These are phyloP conservation scores for Cryomyces minteri DNA, from an alignment of 495 filamentous ascomycete genomes.

Conservation along the genomic window DNA sequence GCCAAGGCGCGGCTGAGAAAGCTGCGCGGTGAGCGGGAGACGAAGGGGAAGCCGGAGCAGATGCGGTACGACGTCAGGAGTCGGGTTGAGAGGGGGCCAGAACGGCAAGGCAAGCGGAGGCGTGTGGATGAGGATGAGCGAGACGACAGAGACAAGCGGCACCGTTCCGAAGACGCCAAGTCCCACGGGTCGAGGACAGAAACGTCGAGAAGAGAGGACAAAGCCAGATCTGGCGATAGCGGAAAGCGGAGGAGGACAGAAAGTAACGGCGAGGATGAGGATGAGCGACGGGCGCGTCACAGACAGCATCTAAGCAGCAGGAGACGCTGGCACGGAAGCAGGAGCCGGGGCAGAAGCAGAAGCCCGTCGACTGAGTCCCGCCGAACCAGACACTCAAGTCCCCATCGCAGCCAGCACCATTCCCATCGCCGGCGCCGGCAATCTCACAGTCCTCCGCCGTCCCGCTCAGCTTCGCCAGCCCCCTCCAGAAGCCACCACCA, in stretches of 20 bases:
- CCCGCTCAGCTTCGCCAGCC: neutral
- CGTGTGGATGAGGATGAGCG: constrained; percentile 1
- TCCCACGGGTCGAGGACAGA: neutral
- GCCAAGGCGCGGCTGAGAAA: constrained; percentile 35
- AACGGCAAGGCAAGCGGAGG: constrained; percentile 12
- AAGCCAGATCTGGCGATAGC: too few species aligned
- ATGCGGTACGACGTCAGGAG: constrained; percentile 16
- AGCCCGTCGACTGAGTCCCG: neutral
- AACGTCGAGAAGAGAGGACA: neutral
- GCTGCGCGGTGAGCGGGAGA: constrained; percentile 15
- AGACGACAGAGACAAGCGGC: neutral
- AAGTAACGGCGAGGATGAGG: neutral
- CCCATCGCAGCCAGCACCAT: neutral
- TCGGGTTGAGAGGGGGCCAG: constrained; percentile 24
- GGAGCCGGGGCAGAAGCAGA: neutral
- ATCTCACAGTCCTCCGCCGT: neutral
- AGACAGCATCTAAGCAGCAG: neutral
- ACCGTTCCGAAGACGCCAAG: neutral
- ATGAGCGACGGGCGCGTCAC: neutral
- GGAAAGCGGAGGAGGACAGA: too few species aligned
- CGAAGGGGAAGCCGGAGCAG: constrained; percentile 6
- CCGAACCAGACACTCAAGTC: neutral
- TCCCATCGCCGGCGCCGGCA: neutral
- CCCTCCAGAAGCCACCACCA: neutral
- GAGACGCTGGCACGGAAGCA: neutral